A percentile compares a stretch with the other conserved stretches of the same genome.
Evolutionary conservation across 306 rosid genomes (phyloP).

Genomic region (Trichosanthes truncata): DNA sequence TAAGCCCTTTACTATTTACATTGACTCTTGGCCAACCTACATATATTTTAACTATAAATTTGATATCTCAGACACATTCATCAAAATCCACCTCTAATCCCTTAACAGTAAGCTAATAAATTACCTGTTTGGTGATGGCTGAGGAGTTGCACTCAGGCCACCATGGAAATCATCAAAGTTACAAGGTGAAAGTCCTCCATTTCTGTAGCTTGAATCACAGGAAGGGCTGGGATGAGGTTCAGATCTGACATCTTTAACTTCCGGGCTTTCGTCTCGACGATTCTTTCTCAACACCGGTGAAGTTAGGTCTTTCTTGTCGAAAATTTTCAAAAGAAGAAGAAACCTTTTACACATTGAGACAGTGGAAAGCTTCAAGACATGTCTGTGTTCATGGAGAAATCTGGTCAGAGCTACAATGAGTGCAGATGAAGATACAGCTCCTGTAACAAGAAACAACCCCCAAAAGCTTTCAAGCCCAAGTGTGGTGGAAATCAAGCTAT

Average conservation of each 20-base stretch:
- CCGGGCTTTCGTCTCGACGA: neutral
- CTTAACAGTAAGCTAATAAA: neutral
- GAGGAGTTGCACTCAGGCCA: neutral
- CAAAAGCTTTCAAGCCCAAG: constrained; percentile 52
- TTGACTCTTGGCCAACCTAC: too few species aligned
- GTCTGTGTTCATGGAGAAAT: constrained; percentile 28
- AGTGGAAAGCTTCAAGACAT: constrained; percentile 11
- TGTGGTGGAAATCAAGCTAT: constrained; percentile 20
- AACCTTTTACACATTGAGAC: constrained; percentile 30
- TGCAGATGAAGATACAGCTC: constrained; percentile 26
- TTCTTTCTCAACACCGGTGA: constrained; percentile 13
- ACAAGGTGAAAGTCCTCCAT: neutral
- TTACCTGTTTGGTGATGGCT: constrained; percentile 1
- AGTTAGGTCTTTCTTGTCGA: constrained; percentile 16
- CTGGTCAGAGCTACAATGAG: constrained; percentile 20
- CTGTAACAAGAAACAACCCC: constrained; percentile 50
- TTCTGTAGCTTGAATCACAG: neutral
- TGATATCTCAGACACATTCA: neutral
- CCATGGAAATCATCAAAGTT: constrained; percentile 1
- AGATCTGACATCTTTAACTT: neutral
- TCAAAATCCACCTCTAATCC: neutral
- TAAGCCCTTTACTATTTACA: neutral
- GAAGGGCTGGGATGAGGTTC: neutral
- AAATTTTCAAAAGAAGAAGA: constrained; percentile 9
- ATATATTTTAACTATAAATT: neutral